Evolutionary conservation across 805 yeast genomes (phyloP).

Genomic region (Dipodascopsis tothii): DNA sequence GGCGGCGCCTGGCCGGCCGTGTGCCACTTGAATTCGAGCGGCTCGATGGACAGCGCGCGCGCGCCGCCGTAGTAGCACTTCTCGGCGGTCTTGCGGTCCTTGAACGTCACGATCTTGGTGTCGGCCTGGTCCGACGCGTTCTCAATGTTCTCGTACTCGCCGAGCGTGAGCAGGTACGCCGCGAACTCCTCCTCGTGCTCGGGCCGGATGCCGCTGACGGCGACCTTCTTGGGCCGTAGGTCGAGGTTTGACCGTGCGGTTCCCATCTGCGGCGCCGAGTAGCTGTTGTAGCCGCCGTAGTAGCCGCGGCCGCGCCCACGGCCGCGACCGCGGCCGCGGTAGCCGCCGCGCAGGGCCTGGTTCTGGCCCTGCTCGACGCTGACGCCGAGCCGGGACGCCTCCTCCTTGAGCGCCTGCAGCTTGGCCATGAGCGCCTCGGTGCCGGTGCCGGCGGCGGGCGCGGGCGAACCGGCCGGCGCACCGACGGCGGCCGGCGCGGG

Average conservation of each 20-base stretch:
- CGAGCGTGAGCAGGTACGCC: constrained; percentile 27
- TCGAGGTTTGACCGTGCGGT: constrained; percentile 30
- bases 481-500: neutral
- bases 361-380: constrained; percentile 9
- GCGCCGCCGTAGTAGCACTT: constrained; percentile 26
- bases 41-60: neutral
- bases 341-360: constrained; percentile 22
- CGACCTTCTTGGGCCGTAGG: constrained; percentile 34
- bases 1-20: neutral
- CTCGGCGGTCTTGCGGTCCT: constrained; percentile 36
- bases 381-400: constrained; percentile 31
- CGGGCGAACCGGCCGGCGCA: neutral
- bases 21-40: neutral
- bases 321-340: constrained; percentile 5
- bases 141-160: constrained; percentile 26
- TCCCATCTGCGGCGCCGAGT: constrained; percentile 25
- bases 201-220: constrained; percentile 29
- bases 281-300: constrained; percentile 21
- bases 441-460: neutral
- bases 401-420: constrained; percentile 31
- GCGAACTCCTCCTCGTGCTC: constrained; percentile 32
- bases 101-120: constrained; percentile 27
- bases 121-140: constrained; percentile 8
- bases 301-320: constrained; percentile 23
- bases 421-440: constrained; percentile 31